Evolutionary conservation across 1,284 basidiomycete genomes (phyloP).

Genomic region (Phellopilus nigrolimitatus): DNA sequence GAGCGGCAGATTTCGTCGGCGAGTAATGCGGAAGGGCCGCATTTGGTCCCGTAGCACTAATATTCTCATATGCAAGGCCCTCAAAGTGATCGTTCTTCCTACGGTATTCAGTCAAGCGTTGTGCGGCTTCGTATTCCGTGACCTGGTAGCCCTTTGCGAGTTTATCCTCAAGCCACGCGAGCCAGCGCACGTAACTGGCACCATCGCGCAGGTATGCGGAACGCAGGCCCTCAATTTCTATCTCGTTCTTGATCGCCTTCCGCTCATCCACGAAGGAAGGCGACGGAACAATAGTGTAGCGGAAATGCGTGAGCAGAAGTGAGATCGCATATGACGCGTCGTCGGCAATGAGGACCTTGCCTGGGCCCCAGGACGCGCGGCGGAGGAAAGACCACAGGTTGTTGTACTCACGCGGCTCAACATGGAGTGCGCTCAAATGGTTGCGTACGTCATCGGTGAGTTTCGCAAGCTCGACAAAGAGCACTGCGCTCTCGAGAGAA

Average conservation of each 20-base stretch:
- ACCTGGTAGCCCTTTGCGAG: conserved; percentile 74
- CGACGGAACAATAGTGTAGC: conserved; percentile 53
- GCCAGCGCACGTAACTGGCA: conserved; percentile 83
- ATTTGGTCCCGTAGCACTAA: conserved; percentile 88
- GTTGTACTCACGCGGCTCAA: conserved; percentile 67
- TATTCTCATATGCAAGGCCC: conserved; percentile 92
- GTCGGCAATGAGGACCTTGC: conserved; percentile 68
- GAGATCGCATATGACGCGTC: conserved; percentile 76
- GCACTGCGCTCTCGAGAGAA: conserved; percentile 48
- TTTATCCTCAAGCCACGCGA: conserved; percentile 89
- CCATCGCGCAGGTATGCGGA: conserved; percentile 90
- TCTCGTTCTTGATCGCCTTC: conserved; percentile 86
- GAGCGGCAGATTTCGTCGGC: conserved; percentile 67
- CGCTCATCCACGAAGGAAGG: conserved; percentile 70
- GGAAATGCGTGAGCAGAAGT: conserved; percentile 72
- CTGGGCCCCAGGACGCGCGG: conserved; percentile 67
- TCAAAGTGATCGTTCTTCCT: conserved; percentile 72
- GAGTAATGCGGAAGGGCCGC: conserved; percentile 93
- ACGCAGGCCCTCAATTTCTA: conserved; percentile 79
- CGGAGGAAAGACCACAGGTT: conserved; percentile 79
- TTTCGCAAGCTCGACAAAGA: conserved; percentile 70
- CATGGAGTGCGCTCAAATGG: conserved; percentile 56
- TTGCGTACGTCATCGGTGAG: conserved; percentile 45
- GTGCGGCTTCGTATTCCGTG: conserved; percentile 89
- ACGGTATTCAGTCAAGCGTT: conserved; percentile 77